Evolutionary conservation across 306 rosid species (phyloP).

Genomic region (Canavalia ensiformis): DNA sequence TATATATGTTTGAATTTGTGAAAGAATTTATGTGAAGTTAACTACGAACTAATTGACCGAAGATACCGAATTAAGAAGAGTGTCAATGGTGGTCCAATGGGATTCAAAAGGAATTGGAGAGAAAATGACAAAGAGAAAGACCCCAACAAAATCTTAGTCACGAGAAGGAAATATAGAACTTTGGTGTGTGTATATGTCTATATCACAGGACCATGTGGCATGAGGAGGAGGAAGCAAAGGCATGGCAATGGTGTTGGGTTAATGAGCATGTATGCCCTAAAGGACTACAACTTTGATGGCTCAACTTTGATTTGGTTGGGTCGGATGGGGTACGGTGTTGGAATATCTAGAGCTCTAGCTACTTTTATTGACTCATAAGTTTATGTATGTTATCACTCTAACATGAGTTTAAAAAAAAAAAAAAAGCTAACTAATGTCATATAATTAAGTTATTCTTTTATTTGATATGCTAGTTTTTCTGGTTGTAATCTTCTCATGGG

Average conservation of each 20-base stretch:
- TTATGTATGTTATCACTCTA: background rate
- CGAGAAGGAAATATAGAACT: constrained; percentile 23
- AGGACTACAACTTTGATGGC: constrained; percentile 52
- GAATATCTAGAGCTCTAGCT: background rate
- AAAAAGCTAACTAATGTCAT: background rate
- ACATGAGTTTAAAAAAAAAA: background rate
- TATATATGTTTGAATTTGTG: background rate
- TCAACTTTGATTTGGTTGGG: constrained; percentile 42
- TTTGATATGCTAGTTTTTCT: background rate
- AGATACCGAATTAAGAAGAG: background rate
- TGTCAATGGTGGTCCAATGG: constrained; percentile 29
- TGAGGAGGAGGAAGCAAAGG: constrained; percentile 44
- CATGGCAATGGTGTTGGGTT: constrained; percentile 44
- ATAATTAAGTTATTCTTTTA: background rate
- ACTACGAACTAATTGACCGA: background rate
- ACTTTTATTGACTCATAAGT: constrained; percentile 14
- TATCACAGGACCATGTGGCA: constrained; percentile 53
- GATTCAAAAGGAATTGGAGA: constrained; percentile 27
- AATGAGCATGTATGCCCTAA: constrained; percentile 53
- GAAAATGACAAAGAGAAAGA: constrained; percentile 33
- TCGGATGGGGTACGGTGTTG: background rate
- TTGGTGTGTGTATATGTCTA: constrained; percentile 37
- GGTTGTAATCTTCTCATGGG: no score
- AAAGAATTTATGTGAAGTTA: background rate
- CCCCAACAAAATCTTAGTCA: constrained; percentile 20